Evolutionary conservation across 371 early-diverging fungal species (phyloP).

Genomic region (Synchytrium microbalum): DNA sequence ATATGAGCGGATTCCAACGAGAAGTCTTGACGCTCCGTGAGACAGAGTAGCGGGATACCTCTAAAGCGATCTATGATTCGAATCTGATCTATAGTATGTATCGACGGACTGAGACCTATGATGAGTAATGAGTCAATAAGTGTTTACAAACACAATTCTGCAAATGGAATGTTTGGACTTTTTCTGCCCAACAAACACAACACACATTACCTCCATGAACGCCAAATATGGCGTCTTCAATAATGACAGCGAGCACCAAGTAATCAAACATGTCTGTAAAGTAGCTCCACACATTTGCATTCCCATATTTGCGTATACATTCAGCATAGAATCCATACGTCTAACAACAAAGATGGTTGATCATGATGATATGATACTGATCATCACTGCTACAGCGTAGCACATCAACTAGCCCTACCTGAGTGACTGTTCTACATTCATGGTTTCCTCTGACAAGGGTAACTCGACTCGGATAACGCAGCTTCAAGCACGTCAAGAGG

Average conservation of each 20-base stretch:
- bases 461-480: conserved; percentile 82
- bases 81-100: conserved; percentile 90
- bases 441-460: conserved; percentile 96
- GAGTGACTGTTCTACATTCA: conserved; percentile 86
- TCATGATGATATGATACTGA: conserved; percentile 1
- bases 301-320: conserved; percentile 85
- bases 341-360: conserved; percentile 38
- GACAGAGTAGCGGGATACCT: conserved; percentile 40
- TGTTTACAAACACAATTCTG: background rate
- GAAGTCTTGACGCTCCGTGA: background rate
- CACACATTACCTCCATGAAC: conserved; percentile 84
- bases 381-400: too few relatives aligned
- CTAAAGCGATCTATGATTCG: conserved; percentile 79
- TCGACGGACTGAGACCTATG: conserved; percentile 80
- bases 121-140: background rate
- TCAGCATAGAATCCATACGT: conserved; percentile 98
- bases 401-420: too few relatives aligned
- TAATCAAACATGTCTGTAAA: conserved; percentile 95
- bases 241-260: conserved; percentile 82
- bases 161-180: background rate
- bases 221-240: conserved; percentile 88
- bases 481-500: conserved; percentile 78
- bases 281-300: conserved; percentile 78
- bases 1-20: conserved; percentile 6
- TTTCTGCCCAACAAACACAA: conserved; percentile 16